A percentile compares a stretch with the other conserved stretches of the same genome.
Conservation (phyloP, 176 grass and related monocot species). For the Oryza meyeriana region DNA sequence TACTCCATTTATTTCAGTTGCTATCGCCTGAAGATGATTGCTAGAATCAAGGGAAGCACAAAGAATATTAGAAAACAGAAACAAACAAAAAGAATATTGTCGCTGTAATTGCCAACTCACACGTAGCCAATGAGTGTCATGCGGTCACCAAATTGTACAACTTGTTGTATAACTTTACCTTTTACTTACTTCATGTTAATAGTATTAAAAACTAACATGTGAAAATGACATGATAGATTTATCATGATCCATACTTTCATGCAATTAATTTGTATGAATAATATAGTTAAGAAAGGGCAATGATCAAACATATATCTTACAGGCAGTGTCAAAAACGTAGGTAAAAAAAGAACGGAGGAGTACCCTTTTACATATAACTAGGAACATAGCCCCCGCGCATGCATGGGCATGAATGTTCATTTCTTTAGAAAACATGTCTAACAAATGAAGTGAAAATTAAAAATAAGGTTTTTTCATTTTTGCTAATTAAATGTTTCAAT, state of each 20-base stretch:
- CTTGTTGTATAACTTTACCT: background rate
- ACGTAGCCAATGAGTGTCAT: conserved; percentile 2
- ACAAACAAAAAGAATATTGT: conserved; percentile 8
- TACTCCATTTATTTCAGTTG: background rate
- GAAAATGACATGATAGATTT: background rate
- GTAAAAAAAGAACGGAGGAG: too few relatives aligned
- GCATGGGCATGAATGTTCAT: too few relatives aligned
- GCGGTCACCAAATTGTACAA: background rate
- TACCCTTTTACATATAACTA: too few relatives aligned
- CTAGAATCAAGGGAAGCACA: background rate
- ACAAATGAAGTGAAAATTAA: too few relatives aligned
- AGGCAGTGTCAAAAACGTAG: background rate
- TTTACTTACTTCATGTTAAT: background rate
- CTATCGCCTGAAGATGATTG: background rate
- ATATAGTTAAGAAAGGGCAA: background rate
- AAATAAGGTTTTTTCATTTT: too few relatives aligned
- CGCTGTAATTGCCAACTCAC: background rate
- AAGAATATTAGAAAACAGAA: background rate
- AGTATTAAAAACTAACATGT: background rate
- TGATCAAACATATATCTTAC: background rate
- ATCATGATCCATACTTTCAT: background rate
- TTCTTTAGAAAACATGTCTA: too few relatives aligned
- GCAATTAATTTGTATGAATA: background rate
- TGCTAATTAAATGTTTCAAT: too few relatives aligned
- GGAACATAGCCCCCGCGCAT: too few relatives aligned